A percentile compares a stretch with the other conserved stretches of the same genome.
These are phyloP conservation scores for Cicer bijugum DNA, from an alignment of 306 rosid genomes.

Conservation along the genomic window DNA sequence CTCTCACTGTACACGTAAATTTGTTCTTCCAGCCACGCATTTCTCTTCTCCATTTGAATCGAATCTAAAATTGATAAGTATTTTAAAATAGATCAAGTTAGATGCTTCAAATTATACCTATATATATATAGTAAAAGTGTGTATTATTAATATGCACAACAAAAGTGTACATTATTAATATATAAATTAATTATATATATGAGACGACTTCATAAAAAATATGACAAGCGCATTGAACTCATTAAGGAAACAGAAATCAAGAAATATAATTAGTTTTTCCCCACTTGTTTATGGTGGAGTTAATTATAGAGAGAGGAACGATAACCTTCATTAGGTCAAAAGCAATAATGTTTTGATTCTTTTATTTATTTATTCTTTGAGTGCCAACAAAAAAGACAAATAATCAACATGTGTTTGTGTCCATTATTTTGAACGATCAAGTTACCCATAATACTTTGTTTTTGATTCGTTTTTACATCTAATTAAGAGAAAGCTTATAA, in stretches of 20 bases:
- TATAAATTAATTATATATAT: not conserved
- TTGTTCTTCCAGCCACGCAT: not conserved
- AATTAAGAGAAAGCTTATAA: not conserved
- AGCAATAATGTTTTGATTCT: conserved; percentile 49
- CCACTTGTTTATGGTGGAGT: conserved; percentile 48
- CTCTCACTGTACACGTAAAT: not conserved
- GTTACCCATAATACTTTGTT: conserved; percentile 39
- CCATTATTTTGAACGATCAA: conserved; percentile 36
- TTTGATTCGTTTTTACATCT: conserved; percentile 22
- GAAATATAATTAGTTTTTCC: conserved; percentile 41
- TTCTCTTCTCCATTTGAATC: conserved; percentile 26
- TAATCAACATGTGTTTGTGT: conserved; percentile 28
- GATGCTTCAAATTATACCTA: conserved; percentile 1
- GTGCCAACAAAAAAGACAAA: conserved; percentile 44
- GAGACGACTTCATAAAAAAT: not conserved
- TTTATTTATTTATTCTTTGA: conserved; percentile 44
- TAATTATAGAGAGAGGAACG: conserved; percentile 44
- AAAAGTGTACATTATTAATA: not conserved
- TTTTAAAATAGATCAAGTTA: conserved; percentile 32
- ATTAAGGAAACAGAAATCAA: conserved; percentile 35
- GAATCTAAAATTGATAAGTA: conserved; percentile 7
- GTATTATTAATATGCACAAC: not conserved
- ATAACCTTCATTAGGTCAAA: conserved; percentile 46
- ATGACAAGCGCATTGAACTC: conserved; percentile 34
- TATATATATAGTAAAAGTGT: too few species aligned